Conservation (phyloP, 345 rosid species). For the Cardamine resedifolia region DNA sequence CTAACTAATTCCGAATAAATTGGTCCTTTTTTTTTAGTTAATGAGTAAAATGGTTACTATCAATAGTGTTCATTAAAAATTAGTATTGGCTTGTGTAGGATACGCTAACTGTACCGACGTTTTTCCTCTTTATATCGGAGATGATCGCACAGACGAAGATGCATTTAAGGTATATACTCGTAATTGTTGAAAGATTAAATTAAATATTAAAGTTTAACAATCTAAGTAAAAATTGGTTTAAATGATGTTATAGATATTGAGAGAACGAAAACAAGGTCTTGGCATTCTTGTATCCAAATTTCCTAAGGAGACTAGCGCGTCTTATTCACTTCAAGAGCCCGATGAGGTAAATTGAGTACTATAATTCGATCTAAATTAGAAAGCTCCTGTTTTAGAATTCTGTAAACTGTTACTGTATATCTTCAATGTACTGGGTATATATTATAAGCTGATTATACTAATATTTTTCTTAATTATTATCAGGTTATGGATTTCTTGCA, state of each 20-base stretch:
- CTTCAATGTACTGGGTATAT: neutral
- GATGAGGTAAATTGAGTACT: constrained; percentile 42
- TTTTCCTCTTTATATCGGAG: constrained; percentile 91
- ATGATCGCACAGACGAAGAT: constrained; percentile 95
- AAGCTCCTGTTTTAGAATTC: neutral
- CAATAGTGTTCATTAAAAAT: neutral
- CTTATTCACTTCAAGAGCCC: constrained; percentile 87
- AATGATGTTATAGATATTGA: constrained; percentile 51
- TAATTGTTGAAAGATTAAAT: constrained; percentile 4
- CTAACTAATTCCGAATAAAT: neutral
- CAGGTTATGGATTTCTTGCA: constrained; percentile 74
- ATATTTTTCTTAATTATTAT: neutral
- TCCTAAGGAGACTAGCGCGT: constrained; percentile 86
- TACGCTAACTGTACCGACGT: constrained; percentile 74
- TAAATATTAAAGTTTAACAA: neutral
- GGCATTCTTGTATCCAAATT: constrained; percentile 91
- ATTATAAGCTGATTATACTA: neutral
- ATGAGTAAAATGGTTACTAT: neutral
- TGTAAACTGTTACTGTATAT: neutral
- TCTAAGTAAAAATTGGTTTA: neutral
- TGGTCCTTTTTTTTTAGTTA: neutral
- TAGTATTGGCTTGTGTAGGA: constrained; percentile 46
- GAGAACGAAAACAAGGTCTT: constrained; percentile 77
- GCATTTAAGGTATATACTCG: constrained; percentile 78
- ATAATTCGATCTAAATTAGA: neutral